These are phyloP conservation scores for Leccinum huronense DNA, from an alignment of 1,284 basidiomycete genomes.

Conservation along the genomic window DNA sequence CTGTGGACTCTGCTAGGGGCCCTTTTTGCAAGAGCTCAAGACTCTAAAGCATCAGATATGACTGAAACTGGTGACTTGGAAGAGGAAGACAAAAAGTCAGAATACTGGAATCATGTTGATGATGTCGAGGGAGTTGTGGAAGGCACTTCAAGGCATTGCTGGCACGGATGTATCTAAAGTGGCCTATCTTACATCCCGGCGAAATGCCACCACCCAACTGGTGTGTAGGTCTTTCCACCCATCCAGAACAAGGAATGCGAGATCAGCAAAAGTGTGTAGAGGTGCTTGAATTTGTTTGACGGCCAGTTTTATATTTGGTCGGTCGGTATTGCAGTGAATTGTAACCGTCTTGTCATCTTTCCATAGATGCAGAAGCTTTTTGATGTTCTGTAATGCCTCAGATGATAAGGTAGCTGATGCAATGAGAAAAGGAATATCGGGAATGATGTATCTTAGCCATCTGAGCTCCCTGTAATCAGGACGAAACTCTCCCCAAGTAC, in stretches of 20 bases:
- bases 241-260: not conserved
- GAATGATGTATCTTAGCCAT: not conserved
- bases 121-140: not conserved
- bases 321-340: not conserved
- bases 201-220: not conserved
- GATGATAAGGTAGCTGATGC: not conserved
- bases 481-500: not conserved
- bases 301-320: not conserved
- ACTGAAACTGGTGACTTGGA: not conserved
- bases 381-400: not conserved
- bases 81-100: not conserved
- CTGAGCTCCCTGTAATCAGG: not conserved
- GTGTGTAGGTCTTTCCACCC: not conserved
- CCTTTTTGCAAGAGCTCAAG: not conserved
- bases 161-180: not conserved
- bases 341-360: not conserved
- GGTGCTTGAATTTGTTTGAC: not conserved
- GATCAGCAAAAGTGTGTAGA: not conserved
- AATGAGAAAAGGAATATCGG: not conserved
- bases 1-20: not conserved
- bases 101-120: not conserved
- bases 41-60: not conserved
- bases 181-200: not conserved
- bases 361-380: not conserved
- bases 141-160: not conserved